Percentiles rank a stretch among this genome's conserved stretches.
Conservation (phyloP, 306 rosid species). For the Glycine latifolia region DNA sequence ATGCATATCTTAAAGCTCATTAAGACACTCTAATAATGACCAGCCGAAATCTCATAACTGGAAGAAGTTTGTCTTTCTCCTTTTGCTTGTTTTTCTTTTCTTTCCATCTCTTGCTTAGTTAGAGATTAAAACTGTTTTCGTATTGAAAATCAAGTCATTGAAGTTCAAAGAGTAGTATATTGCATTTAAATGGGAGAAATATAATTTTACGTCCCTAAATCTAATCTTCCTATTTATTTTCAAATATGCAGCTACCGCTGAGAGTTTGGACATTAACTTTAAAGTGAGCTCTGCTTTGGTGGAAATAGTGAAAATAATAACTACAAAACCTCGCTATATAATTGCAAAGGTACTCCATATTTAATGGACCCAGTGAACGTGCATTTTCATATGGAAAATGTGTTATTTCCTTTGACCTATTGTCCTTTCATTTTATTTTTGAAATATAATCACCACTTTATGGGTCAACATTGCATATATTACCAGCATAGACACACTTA, state of each 20-base stretch:
- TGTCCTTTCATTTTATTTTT: neutral
- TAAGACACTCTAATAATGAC: slow-evolving; percentile 88
- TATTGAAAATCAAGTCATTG: slow-evolving; percentile 13
- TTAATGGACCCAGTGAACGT: slow-evolving; percentile 42
- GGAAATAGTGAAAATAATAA: slow-evolving; percentile 76
- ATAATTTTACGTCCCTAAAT: slow-evolving; percentile 20
- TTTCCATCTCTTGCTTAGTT: slow-evolving; percentile 20
- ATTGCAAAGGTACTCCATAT: slow-evolving; percentile 83
- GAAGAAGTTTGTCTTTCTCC: slow-evolving; percentile 72
- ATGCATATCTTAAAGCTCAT: slow-evolving; percentile 69
- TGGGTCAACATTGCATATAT: too few relatives aligned
- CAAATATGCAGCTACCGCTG: slow-evolving; percentile 73
- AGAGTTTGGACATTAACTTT: slow-evolving; percentile 90
- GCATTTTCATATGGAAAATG: slow-evolving; percentile 28
- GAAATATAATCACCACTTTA: too few relatives aligned
- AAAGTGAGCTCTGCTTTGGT: slow-evolving; percentile 96
- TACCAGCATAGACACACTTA: too few relatives aligned
- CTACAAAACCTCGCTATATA: slow-evolving; percentile 87
- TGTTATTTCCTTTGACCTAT: slow-evolving; percentile 25
- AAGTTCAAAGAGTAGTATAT: slow-evolving; percentile 17
- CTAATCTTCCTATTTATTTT: slow-evolving; percentile 44
- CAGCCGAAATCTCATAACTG: slow-evolving; percentile 92
- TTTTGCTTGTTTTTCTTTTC: slow-evolving; percentile 3
- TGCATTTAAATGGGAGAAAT: slow-evolving; percentile 19
- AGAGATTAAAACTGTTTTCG: neutral